Conservation (phyloP, 2,329 filamentous ascomycete species). For the Colletotrichum lupini region DNA sequence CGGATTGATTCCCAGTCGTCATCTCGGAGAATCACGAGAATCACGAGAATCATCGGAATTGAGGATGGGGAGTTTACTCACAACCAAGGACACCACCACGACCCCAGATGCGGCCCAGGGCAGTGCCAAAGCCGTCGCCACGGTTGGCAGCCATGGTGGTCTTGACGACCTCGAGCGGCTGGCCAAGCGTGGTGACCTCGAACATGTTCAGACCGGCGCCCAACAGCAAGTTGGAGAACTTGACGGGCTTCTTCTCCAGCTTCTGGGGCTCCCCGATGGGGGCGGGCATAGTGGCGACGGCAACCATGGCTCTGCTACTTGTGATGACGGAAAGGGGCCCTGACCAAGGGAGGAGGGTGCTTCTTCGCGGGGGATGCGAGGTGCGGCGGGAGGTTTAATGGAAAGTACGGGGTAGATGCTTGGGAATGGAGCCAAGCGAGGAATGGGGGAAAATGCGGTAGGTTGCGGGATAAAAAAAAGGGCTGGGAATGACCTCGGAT, state of each 20-base stretch:
- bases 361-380: conserved; percentile 73
- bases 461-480: conserved; percentile 32
- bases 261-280: conserved; percentile 57
- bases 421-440: conserved; percentile 13
- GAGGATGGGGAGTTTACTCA: conserved; percentile 62
- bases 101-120: conserved; percentile 89
- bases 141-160: conserved; percentile 99
- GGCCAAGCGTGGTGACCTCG: conserved; percentile 76
- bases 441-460: conserved; percentile 21
- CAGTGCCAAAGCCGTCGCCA: conserved; percentile 83
- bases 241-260: conserved; percentile 99
- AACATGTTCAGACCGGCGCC: conserved; percentile 96
- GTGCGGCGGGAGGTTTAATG: conserved; percentile 29
- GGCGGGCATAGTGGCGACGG: conserved; percentile 64
- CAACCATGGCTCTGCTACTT: conserved; percentile 69
- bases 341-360: conserved; percentile 98
- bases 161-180: conserved; percentile 98
- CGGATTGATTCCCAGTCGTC: not conserved
- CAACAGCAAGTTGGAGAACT: conserved; percentile 98
- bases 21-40: not conserved
- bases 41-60: not conserved
- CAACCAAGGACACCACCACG: conserved; percentile 94
- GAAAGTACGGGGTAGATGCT: conserved; percentile 24
- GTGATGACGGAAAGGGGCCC: conserved; percentile 75
- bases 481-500: conserved; percentile 33